These are phyloP conservation scores for Akebia trifoliata DNA, from an alignment of 164 flowering plant genomes.

Conservation along the genomic window DNA sequence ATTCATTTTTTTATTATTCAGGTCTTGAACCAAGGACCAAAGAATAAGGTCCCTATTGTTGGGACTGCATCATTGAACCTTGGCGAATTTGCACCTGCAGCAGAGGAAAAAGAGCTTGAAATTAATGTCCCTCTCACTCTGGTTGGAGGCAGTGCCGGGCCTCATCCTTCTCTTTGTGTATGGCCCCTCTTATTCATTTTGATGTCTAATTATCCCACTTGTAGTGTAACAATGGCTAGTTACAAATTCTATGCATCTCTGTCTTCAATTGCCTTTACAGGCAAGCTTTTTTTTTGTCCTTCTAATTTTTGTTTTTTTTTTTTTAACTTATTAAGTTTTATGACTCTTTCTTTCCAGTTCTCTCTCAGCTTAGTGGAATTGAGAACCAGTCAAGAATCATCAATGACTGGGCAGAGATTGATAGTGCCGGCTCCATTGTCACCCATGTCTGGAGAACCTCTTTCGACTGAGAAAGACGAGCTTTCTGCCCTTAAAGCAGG, in stretches of 20 bases:
- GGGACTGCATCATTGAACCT: conserved; percentile 76
- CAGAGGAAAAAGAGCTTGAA: conserved; percentile 54
- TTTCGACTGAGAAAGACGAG: conserved; percentile 68
- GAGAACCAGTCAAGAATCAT: conserved; percentile 48
- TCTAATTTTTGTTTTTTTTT: too few relatives aligned
- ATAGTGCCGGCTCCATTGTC: conserved; percentile 47
- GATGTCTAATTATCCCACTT: too few relatives aligned
- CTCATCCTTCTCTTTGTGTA: conserved; percentile 61
- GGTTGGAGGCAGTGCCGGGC: conserved; percentile 32
- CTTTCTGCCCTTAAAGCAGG: conserved; percentile 95
- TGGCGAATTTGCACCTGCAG: conserved; percentile 61
- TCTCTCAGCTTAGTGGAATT: conserved; percentile 57
- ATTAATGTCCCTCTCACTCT: conserved; percentile 51
- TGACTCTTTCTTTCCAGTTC: conserved; percentile 38
- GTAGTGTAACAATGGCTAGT: too few relatives aligned
- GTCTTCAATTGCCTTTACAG: not conserved
- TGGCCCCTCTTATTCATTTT: conserved; percentile 20
- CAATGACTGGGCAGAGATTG: conserved; percentile 45
- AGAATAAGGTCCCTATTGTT: conserved; percentile 51
- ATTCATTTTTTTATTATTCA: conserved; percentile 27
- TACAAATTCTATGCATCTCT: not conserved
- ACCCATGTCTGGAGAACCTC: conserved; percentile 40
- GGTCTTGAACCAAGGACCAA: conserved; percentile 54
- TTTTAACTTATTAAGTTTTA: not conserved
- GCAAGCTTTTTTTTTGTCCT: not conserved